Evolutionary conservation across 306 rosid species (phyloP).

Genomic region (Vicia faba): DNA sequence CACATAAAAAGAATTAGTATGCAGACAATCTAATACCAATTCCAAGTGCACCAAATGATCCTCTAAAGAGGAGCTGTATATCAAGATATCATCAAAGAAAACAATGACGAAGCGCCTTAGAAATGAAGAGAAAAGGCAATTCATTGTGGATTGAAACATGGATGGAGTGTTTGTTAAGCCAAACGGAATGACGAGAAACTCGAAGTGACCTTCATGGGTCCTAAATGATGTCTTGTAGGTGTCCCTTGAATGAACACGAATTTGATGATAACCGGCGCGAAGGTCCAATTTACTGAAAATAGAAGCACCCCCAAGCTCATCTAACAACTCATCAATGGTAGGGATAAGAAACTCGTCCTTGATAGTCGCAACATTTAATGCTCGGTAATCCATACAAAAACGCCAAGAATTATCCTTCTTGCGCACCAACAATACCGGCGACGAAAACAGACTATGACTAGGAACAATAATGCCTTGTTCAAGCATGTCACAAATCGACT

Average conservation of each 20-base stretch:
- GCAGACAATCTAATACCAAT: not conserved
- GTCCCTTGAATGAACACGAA: not conserved
- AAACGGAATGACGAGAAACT: not conserved
- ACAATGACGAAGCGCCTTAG: not conserved
- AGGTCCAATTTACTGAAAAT: not conserved
- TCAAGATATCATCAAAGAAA: not conserved
- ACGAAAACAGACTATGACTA: not conserved
- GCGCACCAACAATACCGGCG: not conserved
- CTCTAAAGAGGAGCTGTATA: not conserved
- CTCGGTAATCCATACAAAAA: not conserved
- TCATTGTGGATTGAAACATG: not conserved
- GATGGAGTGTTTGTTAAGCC: not conserved
- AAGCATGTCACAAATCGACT: not conserved
- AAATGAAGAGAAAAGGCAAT: not conserved
- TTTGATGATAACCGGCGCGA: not conserved
- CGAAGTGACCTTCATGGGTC: not conserved
- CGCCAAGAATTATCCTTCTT: not conserved
- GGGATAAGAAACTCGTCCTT: not conserved
- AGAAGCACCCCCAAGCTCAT: not conserved
- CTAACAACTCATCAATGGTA: not conserved
- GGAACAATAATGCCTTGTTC: not conserved
- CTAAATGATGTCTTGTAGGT: not conserved
- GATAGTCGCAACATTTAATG: not conserved
- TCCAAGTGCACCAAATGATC: not conserved
- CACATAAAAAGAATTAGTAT: not conserved